Conservation (phyloP, 768 basidiomycete species). For the Chlorophyllum brunneum region DNA sequence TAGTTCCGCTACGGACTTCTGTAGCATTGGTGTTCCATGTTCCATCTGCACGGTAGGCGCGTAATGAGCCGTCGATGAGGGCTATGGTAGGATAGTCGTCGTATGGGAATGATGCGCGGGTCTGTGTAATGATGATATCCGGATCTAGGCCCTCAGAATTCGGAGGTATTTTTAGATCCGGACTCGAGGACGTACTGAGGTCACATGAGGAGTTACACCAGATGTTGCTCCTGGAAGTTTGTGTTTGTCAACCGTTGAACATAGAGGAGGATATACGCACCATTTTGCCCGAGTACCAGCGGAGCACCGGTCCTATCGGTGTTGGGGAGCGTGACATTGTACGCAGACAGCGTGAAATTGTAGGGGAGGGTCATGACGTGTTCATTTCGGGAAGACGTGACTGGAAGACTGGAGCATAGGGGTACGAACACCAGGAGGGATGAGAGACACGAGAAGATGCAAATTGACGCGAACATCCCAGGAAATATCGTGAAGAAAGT, state of each 20-base stretch:
- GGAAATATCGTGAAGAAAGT: background rate
- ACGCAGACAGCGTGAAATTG: slow-evolving; percentile 45
- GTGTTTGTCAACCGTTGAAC: background rate
- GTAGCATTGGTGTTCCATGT: slow-evolving; percentile 38
- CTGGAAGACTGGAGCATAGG: background rate
- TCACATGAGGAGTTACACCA: slow-evolving; percentile 36
- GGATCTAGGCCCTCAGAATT: background rate
- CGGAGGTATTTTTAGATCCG: background rate
- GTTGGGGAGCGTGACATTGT: slow-evolving; percentile 37
- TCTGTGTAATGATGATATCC: background rate
- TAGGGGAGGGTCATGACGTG: slow-evolving; percentile 19
- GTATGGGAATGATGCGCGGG: slow-evolving; percentile 44
- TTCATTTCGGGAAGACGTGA: background rate
- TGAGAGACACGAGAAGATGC: background rate
- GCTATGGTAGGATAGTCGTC: slow-evolving; percentile 41
- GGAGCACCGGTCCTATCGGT: slow-evolving; percentile 42
- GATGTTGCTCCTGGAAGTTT: slow-evolving; percentile 26
- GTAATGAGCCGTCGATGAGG: slow-evolving; percentile 33
- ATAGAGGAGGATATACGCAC: slow-evolving; percentile 17
- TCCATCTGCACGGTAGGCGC: slow-evolving; percentile 30
- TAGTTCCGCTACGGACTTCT: slow-evolving; percentile 24
- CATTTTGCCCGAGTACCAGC: slow-evolving; percentile 39
- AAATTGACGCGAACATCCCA: background rate
- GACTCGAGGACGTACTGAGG: slow-evolving; percentile 37
- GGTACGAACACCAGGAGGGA: background rate